These are phyloP conservation scores for Clitopilus hobsonii DNA, from an alignment of 768 basidiomycete species.

Conservation along the genomic window DNA sequence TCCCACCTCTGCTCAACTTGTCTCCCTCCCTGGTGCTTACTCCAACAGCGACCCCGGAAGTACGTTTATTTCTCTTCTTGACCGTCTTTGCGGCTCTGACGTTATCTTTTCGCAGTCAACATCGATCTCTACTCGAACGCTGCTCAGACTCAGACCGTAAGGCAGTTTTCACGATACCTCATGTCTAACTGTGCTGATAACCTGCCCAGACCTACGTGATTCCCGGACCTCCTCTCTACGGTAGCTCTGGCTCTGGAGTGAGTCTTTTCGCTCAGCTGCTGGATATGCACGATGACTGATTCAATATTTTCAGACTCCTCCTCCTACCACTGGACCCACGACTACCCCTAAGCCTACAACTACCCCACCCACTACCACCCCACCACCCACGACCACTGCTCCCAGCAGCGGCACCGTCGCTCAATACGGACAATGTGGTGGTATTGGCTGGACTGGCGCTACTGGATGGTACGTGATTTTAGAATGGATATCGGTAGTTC, in stretches of 20 bases:
- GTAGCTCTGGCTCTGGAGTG: conserved; percentile 8
- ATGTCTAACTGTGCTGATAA: background rate
- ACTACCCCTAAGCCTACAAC: conserved; percentile 14
- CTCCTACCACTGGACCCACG: conserved; percentile 4
- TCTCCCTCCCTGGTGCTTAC: conserved; percentile 45
- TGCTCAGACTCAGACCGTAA: conserved; percentile 25
- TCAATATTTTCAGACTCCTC: background rate
- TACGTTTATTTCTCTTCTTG: conserved; percentile 15
- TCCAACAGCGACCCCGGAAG: conserved; percentile 37
- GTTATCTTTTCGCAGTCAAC: conserved; percentile 25
- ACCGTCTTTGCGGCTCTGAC: conserved; percentile 9
- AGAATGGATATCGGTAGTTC: background rate
- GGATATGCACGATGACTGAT: background rate
- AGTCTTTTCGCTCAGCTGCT: background rate
- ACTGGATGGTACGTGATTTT: conserved; percentile 28
- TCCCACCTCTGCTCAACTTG: conserved; percentile 39
- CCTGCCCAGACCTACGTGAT: conserved; percentile 30
- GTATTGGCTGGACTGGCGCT: conserved; percentile 31
- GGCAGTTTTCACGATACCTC: background rate
- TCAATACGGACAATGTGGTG: conserved; percentile 41
- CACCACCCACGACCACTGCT: conserved; percentile 12
- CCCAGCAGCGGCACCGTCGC: conserved; percentile 23
- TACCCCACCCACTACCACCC: conserved; percentile 12
- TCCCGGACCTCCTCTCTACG: conserved; percentile 45
- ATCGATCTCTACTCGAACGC: conserved; percentile 35